Evolutionary conservation across 495 filamentous ascomycete species (phyloP).

Genomic region (Neurospora tetraspora): DNA sequence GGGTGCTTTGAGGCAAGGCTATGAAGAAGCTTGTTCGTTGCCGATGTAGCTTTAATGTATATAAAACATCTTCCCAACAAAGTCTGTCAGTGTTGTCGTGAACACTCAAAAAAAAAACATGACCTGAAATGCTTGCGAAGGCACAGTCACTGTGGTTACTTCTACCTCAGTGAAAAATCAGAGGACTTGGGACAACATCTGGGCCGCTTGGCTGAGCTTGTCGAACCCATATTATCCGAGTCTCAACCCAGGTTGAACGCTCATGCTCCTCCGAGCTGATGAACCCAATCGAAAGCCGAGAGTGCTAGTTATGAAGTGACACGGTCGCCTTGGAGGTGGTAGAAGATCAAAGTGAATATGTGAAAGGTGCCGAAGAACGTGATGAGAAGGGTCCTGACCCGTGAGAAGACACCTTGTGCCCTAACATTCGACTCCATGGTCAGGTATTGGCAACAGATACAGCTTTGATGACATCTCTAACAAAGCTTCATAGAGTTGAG

Average conservation of each 20-base stretch:
- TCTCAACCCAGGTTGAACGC: no score
- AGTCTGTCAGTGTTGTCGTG: background rate
- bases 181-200: background rate
- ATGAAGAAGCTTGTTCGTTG: background rate
- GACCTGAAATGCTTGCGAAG: background rate
- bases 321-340: no score
- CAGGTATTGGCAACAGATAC: background rate
- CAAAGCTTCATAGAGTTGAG: background rate
- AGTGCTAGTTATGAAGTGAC: no score
- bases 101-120: background rate
- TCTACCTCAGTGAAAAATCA: no score
- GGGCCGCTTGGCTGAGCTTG: background rate
- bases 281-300: background rate
- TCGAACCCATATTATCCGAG: no score
- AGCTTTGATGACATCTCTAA: background rate
- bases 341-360: background rate
- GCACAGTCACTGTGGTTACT: background rate
- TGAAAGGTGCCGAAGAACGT: background rate
- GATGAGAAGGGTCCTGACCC: background rate
- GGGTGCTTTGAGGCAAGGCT: background rate
- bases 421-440: background rate
- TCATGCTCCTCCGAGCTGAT: background rate
- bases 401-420: background rate
- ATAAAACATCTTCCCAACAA: background rate
- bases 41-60: background rate